phyloP scores from a whole-genome alignment of 495 filamentous ascomycete genomes.

The Aspergillus nanangensis region DNA sequence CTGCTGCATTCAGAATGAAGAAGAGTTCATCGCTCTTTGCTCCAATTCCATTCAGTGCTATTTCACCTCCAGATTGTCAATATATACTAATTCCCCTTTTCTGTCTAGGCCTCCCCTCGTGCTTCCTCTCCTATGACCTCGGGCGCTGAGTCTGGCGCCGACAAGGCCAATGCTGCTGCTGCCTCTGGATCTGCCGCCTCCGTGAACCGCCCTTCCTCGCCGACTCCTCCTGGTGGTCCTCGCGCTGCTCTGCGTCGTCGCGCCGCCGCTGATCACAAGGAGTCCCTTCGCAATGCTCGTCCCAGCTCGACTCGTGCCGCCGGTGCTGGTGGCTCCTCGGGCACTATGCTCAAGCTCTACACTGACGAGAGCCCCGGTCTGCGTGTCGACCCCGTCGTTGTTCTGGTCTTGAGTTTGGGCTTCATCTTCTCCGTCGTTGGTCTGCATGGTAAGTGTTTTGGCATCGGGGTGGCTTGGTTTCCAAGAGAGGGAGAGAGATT shows the following conservation, averaged over 20 bases:
- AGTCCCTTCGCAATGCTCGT: constrained; percentile 84
- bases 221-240: constrained; percentile 87
- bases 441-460: constrained; percentile 75
- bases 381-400: constrained; percentile 95
- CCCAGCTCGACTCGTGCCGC: constrained; percentile 89
- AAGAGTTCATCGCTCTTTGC: background rate
- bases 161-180: constrained; percentile 68
- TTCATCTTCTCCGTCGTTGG: constrained; percentile 99
- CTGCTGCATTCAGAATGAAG: too few species aligned
- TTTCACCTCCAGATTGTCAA: background rate
- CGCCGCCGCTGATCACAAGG: constrained; percentile 92
- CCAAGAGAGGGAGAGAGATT: too few species aligned
- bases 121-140: constrained; percentile 46
- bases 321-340: constrained; percentile 91
- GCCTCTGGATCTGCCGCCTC: constrained; percentile 56
- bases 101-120: constrained; percentile 39
- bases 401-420: constrained; percentile 86
- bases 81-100: background rate
- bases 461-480: background rate
- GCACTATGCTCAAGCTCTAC: constrained; percentile 99
- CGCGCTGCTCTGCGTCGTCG: constrained; percentile 90
- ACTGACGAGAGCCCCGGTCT: constrained; percentile 95
- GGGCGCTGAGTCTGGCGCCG: constrained; percentile 45
- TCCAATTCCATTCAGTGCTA: too few species aligned
- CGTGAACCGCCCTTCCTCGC: constrained; percentile 74